Evolutionary conservation across 1,139 yeast species (phyloP), one percentile per base, ranked within the genome.

Genomic region (Kurtzmaniella quercitrusa): DNA sequence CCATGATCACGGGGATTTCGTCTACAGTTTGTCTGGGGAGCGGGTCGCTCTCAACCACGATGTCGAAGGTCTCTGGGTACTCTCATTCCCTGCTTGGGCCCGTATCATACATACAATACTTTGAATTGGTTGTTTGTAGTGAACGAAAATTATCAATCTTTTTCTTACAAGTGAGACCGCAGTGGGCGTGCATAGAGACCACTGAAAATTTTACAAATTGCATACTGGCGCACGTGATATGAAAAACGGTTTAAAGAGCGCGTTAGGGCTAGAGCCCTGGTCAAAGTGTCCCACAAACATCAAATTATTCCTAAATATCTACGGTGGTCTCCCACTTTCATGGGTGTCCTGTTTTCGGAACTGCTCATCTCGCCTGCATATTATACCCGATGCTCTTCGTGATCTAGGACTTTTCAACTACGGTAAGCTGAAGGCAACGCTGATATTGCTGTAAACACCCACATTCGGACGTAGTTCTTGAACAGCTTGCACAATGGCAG

Each of bases 401-500:
- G 31, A 27, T 27, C 31, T 27, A 27, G 10, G 31, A 27, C 31
- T 27, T 27, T 27, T 27, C 31, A 5, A 11, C 12, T n/a, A n/a
- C 12, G 4, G 14, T 27, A 7, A n/a, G 14, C 12, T 27, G 14
- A 21, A 21, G 23, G 8, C 23, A n/a, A n/a, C n/a, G n/a, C n/a
- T n/a, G n/a, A n/a, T n/a, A n/a, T n/a, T n/a, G n/a, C n/a, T n/a
- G n/a, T n/a, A n/a, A n/a, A 21, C 23, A 21, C 4, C 23, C 23
- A 21, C 23, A 21, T 21, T 21, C 23, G 8, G 23, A 21, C 8
- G 8, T 21, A 21, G 23, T 21, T 21, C 9, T 29, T 29, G 16
- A 29, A 29, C 9, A 29, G 34, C 34, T 31, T 9, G 14, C 37
- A 46, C 31, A 17, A 82, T 82, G 89, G 87, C 85, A 31, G 73